Evolutionary conservation across 169 alveolate genomes (phyloP).

Genomic region (Plasmodium billcollinsi): DNA sequence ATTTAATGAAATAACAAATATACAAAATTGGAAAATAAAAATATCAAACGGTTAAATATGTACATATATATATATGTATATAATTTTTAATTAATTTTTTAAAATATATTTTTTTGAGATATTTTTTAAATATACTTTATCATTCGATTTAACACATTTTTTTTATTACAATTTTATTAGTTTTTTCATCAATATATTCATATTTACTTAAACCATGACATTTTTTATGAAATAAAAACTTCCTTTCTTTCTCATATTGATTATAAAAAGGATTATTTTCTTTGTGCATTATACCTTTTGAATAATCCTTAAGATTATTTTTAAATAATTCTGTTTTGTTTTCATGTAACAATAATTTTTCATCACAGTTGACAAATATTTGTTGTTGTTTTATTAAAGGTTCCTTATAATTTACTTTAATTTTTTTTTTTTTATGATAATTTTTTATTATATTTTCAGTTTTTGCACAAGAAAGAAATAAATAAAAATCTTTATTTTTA

Average conservation of each 20-base stretch:
- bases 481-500: slow-evolving; percentile 15
- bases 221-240: slow-evolving; percentile 21
- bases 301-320: not conserved
- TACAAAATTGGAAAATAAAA: not conserved
- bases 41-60: not conserved
- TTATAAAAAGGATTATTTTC: not conserved
- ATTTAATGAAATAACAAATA: not conserved
- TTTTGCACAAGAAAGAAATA: slow-evolving; percentile 43
- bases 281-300: not conserved
- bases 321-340: not conserved
- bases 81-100: not conserved
- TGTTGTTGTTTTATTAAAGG: slow-evolving; percentile 62
- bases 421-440: slow-evolving; percentile 8
- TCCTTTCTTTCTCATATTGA: not conserved
- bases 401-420: slow-evolving; percentile 22
- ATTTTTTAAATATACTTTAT: too few species aligned
- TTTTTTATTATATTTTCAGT: slow-evolving; percentile 35
- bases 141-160: not conserved
- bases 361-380: slow-evolving; percentile 43
- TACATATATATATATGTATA: slow-evolving; percentile 1
- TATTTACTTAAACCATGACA: slow-evolving; percentile 67
- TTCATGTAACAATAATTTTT: slow-evolving; percentile 16
- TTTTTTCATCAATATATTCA: slow-evolving; percentile 36
- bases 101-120: too few species aligned
- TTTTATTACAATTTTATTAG: slow-evolving; percentile 41